These are phyloP conservation scores for Apophysomyces trapeziformis DNA, from an alignment of 371 early-diverging fungal genomes.

Conservation along the genomic window DNA sequence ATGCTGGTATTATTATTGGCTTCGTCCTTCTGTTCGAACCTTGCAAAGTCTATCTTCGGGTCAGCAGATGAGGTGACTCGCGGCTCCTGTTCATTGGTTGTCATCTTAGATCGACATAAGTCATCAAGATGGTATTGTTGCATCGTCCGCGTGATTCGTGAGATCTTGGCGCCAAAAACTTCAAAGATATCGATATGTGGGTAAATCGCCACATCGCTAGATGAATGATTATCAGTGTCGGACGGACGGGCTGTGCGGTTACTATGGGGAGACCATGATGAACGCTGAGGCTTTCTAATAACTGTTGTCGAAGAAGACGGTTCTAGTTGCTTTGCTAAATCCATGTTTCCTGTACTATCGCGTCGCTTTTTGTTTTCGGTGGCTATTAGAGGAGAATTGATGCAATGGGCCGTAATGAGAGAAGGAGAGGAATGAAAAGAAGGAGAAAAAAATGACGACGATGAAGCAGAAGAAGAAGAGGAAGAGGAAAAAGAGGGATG, in stretches of 20 bases:
- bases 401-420: not conserved
- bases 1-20: no score
- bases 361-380: not conserved
- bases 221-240: not conserved
- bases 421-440: not conserved
- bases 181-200: conserved; percentile 21
- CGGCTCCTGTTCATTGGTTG: not conserved
- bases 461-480: conserved; percentile 1
- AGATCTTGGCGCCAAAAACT: conserved; percentile 16
- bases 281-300: not conserved
- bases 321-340: not conserved
- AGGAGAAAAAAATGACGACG: not conserved
- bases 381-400: not conserved
- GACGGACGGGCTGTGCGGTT: conserved; percentile 30
- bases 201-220: not conserved
- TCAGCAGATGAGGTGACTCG: no score
- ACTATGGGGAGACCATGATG: conserved; percentile 30
- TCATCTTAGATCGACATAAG: not conserved
- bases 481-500: not conserved
- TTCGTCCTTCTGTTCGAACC: no score
- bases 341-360: not conserved
- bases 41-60: no score
- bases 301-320: not conserved
- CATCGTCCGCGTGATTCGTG: conserved; percentile 22
- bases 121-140: conserved; percentile 20